A percentile compares a stretch with the other conserved stretches of the same genome.
These are phyloP conservation scores for Smittium culicis DNA, from an alignment of 371 early-diverging fungal species.

Conservation along the genomic window DNA sequence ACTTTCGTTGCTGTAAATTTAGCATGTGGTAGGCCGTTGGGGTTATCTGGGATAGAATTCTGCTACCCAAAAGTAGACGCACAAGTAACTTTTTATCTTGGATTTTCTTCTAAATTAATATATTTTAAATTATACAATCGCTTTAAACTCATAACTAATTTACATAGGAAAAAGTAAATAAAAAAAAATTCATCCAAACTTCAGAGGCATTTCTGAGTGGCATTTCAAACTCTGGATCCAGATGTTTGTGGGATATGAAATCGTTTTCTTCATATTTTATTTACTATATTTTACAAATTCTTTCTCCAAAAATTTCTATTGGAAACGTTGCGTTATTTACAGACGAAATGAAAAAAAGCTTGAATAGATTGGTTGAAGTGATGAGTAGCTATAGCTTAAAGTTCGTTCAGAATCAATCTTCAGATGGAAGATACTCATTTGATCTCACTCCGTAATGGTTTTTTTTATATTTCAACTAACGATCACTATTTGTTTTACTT, in stretches of 20 bases:
- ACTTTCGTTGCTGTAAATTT: constrained; percentile 61
- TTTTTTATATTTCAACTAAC: not conserved
- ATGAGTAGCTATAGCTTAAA: constrained; percentile 5
- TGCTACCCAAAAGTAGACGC: constrained; percentile 54
- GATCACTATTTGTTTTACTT: not conserved
- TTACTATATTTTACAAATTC: constrained; percentile 50
- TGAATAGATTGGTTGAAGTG: not conserved
- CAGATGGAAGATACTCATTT: constrained; percentile 1
- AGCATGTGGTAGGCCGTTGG: constrained; percentile 57
- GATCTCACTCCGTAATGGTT: constrained; percentile 8
- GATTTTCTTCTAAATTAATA: too few relatives aligned
- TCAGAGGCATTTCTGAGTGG: constrained; percentile 38
- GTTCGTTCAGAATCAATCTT: not conserved
- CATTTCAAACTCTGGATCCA: constrained; percentile 35
- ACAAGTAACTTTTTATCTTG: too few relatives aligned
- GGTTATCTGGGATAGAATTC: constrained; percentile 41
- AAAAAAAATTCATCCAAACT: not conserved
- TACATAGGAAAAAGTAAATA: not conserved
- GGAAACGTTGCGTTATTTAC: constrained; percentile 8
- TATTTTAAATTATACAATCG: too few relatives aligned
- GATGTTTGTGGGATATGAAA: constrained; percentile 33
- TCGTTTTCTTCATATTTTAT: constrained; percentile 41
- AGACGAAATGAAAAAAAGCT: constrained; percentile 7
- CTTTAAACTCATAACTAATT: too few relatives aligned
- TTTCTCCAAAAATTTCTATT: constrained; percentile 51